Evolutionary conservation across 2,329 filamentous ascomycete species (phyloP).

Genomic region (Fusarium solani-melongenae): DNA sequence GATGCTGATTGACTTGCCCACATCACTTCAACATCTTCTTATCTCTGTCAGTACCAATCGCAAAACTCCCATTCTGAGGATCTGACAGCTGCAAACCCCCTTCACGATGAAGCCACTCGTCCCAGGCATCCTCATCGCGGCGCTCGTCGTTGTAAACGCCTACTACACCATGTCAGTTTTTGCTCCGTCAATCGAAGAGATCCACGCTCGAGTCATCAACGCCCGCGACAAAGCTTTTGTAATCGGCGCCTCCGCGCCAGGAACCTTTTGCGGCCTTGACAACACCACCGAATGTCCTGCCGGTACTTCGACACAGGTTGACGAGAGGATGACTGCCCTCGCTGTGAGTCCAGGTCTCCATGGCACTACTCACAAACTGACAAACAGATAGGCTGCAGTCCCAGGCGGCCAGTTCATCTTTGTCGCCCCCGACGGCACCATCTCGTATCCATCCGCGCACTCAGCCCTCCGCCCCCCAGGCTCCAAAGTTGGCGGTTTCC

Average conservation of each 20-base stretch:
- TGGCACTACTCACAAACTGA: fast-evolving
- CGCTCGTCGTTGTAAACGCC: neutral
- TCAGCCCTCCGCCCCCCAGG: conserved; percentile 63
- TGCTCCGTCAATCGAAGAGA: conserved; percentile 28
- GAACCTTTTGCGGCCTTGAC: conserved; percentile 40
- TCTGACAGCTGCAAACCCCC: neutral
- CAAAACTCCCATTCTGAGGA: neutral
- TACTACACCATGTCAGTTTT: conserved; percentile 45
- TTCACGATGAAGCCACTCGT: conserved; percentile 25
- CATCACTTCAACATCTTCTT: neutral
- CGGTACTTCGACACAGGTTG: conserved; percentile 43
- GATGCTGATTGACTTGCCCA: too few species aligned
- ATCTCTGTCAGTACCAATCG: neutral
- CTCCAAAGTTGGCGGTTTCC: conserved; percentile 62
- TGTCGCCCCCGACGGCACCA: conserved; percentile 62
- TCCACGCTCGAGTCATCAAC: conserved; percentile 44
- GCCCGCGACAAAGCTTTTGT: conserved; percentile 42
- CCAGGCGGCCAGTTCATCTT: conserved; percentile 73
- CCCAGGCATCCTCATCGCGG: neutral
- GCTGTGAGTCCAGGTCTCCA: conserved; percentile 28
- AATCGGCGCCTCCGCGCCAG: conserved; percentile 42
- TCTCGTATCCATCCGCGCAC: conserved; percentile 68
- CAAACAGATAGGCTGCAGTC: conserved; percentile 57
- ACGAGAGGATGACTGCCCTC: conserved; percentile 43
- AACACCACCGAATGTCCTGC: conserved; percentile 38